Conservation (phyloP, 1,284 basidiomycete genomes). For the Megacollybia platyphylla region DNA sequence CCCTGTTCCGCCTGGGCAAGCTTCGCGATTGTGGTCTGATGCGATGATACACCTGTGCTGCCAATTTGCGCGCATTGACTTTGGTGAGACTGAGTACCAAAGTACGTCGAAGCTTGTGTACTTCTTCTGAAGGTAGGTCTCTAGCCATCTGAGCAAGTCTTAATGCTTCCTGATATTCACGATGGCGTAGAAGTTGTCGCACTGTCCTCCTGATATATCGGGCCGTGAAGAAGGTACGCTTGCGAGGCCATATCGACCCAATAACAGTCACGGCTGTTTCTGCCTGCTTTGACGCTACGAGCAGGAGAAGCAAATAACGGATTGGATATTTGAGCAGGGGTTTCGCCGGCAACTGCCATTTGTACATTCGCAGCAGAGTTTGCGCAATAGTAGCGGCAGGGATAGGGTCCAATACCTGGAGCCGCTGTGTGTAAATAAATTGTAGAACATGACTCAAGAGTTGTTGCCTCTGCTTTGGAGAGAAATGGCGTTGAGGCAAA, state of each 20-base stretch:
- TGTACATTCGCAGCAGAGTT: constrained; percentile 15
- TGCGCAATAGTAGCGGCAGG: constrained; percentile 17
- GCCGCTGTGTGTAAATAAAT: constrained; percentile 15
- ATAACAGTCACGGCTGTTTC: constrained; percentile 17
- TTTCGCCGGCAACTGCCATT: constrained; percentile 11
- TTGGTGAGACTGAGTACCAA: constrained; percentile 6
- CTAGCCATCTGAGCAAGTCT: constrained; percentile 13
- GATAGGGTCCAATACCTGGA: constrained; percentile 13
- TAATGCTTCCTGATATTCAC: constrained; percentile 16
- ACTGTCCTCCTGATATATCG: constrained; percentile 19
- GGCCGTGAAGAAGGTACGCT: constrained; percentile 20
- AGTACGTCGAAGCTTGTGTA: constrained; percentile 13
- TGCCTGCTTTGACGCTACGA: constrained; percentile 19
- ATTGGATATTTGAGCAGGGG: constrained; percentile 19
- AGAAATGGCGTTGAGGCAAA: constrained; percentile 13
- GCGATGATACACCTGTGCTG: constrained; percentile 7
- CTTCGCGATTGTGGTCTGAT: too few species aligned
- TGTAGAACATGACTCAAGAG: constrained; percentile 18
- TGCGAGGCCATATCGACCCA: constrained; percentile 14
- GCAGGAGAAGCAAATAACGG: constrained; percentile 22
- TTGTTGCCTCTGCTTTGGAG: constrained; percentile 13
- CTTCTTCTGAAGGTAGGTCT: constrained; percentile 6
- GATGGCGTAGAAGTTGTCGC: constrained; percentile 17
- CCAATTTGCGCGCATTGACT: constrained; percentile 3
- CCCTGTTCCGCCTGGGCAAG: too few species aligned